Evolutionary conservation across 192 early-diverging fungal genomes (phyloP).

Genomic region (Lobosporangium transversale): DNA sequence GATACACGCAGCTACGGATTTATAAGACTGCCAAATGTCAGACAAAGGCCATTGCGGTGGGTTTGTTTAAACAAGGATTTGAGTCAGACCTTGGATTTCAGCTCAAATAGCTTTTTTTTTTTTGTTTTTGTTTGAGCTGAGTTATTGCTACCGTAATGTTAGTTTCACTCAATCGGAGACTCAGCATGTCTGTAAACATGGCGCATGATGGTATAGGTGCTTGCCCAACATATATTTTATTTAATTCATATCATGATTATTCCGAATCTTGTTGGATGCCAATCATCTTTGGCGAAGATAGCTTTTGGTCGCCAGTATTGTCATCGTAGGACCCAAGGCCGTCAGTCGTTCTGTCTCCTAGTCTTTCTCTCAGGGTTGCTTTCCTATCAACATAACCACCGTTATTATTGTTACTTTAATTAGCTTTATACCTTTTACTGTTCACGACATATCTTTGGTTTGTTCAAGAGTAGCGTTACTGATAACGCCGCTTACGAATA

Average conservation of each 20-base stretch:
- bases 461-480: not conserved
- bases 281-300: conserved; percentile 1
- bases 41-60: too few species aligned
- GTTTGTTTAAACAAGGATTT: too few species aligned
- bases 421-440: not conserved
- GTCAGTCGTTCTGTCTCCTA: not conserved
- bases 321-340: not conserved
- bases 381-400: not conserved
- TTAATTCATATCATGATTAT: too few species aligned
- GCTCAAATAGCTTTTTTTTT: too few species aligned
- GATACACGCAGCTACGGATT: not conserved
- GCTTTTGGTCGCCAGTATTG: not conserved
- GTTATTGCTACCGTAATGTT: too few species aligned
- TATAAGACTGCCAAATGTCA: too few species aligned
- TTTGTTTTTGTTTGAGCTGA: too few species aligned
- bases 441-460: not conserved
- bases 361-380: conserved; percentile 3
- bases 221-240: too few species aligned
- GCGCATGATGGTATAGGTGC: too few species aligned
- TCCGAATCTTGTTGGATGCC: not conserved
- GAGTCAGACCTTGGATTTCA: too few species aligned
- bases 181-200: too few species aligned
- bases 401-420: not conserved
- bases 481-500: conserved; percentile 33
- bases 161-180: too few species aligned